Evolutionary conservation across 148 eudicot genomes (phyloP).

Genomic region (Cornus suecica): DNA sequence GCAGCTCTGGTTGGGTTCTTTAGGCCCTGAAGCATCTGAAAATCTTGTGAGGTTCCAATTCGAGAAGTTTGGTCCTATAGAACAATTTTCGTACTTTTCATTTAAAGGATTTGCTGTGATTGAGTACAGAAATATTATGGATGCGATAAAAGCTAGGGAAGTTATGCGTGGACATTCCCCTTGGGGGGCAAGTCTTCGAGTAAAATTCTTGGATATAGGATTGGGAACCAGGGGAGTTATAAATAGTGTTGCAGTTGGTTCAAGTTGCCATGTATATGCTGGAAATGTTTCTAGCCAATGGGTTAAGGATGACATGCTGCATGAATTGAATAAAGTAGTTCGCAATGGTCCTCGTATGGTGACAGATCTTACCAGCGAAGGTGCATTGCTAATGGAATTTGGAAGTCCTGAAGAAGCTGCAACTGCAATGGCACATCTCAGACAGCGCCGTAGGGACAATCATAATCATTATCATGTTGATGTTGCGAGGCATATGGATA

Average conservation of each 20-base stretch:
- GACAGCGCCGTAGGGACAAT: constrained; percentile 59
- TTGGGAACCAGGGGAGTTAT: constrained; percentile 74
- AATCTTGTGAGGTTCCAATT: constrained; percentile 63
- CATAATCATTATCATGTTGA: constrained; percentile 33
- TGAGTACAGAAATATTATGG: constrained; percentile 70
- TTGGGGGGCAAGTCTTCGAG: constrained; percentile 72
- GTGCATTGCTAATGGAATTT: constrained; percentile 84
- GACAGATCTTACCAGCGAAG: constrained; percentile 72
- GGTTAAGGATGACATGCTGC: constrained; percentile 81
- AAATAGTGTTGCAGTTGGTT: constrained; percentile 76
- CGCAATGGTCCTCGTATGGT: constrained; percentile 68
- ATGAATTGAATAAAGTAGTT: constrained; percentile 54
- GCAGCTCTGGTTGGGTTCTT: constrained; percentile 84
- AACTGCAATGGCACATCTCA: constrained; percentile 56
- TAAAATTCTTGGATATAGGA: constrained; percentile 85
- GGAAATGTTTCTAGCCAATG: constrained; percentile 66
- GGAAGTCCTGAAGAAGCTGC: constrained; percentile 92
- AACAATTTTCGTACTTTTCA: constrained; percentile 53
- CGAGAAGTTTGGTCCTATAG: constrained; percentile 85
- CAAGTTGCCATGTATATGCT: constrained; percentile 75
- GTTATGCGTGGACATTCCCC: constrained; percentile 65
- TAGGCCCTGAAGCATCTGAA: constrained; percentile 84
- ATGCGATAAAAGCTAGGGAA: constrained; percentile 85
- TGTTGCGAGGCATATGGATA: constrained; percentile 34
- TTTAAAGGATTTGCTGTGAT: constrained; percentile 65